Base-by-base conservation (phyloP, 2,329 filamentous ascomycete species). In the Colletotrichum sojae region DNA sequence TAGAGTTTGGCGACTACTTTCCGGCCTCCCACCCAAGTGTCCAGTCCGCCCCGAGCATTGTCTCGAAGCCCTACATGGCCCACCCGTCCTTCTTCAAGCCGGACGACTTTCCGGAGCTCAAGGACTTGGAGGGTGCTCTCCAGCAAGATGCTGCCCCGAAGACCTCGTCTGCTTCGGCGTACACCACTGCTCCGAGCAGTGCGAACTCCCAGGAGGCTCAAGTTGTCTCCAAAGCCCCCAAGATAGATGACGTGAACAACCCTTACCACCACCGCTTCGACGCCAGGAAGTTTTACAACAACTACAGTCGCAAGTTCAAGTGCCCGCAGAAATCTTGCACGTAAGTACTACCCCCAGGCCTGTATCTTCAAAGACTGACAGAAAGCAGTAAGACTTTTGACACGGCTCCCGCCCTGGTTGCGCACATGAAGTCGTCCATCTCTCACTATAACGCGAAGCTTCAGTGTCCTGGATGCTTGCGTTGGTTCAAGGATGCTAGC, bases 281-380 rank as follows among this genome's bases (percentile, higher is more conserved):
- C 49, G 76, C 82, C 1, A 77, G 80, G 2, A 77, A 78, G 6
- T 90, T 89, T 79, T 83, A 75, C 63, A 78, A 84, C 48, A 60
- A 76, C 0, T 76, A 83, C 36, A 78, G 81, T 1, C 75, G 78
- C 53, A 81, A 79, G 56, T 92, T 83, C 78, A 80, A 77, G 62
- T 92, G 90, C 63, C 89, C 89, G 0, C 83, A 86, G 63, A 71
- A 72, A 1, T 72, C 76, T 3, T 91, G 90, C 83, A 78, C 79
- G 83, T 88, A 80, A 80, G 82, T 77, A 25, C 10, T 43, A 57
- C 43, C 55, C 10, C 31, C 49, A 8, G 16, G 20, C 18, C 6
- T 15, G 2, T 2, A 27, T 5, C 39, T 6, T n/a, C 15, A 31
- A 5, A 18, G 16, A 46, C 68, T 75, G 63, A 76, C 62, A 36